A percentile compares a stretch with the other conserved stretches of the same genome.
phyloP scores from a whole-genome alignment of 805 yeast genomes.

The Hermanozyma aechmeae region DNA sequence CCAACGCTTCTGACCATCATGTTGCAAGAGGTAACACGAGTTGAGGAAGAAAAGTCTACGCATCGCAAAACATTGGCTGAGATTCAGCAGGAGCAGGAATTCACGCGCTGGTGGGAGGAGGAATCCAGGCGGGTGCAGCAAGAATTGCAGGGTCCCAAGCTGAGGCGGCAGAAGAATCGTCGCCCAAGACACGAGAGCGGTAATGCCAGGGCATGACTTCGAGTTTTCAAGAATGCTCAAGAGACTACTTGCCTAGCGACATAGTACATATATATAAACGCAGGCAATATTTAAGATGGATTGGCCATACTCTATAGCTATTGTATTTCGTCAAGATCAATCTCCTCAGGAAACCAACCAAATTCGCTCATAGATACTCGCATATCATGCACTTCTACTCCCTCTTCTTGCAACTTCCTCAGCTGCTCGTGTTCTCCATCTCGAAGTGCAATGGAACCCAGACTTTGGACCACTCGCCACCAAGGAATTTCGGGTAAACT shows the following conservation, averaged over 20 bases:
- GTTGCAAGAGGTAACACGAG: constrained; percentile 31
- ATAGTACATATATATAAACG: neutral
- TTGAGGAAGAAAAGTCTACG: constrained; percentile 18
- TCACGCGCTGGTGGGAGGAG: constrained; percentile 81
- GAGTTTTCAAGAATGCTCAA: constrained; percentile 4
- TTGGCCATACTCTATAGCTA: constrained; percentile 1
- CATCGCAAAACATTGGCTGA: constrained; percentile 49
- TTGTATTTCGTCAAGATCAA: constrained; percentile 10
- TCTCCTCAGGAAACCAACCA: constrained; percentile 68
- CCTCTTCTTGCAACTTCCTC: constrained; percentile 36
- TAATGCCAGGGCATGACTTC: constrained; percentile 1
- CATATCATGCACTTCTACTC: constrained; percentile 29
- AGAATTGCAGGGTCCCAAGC: constrained; percentile 5
- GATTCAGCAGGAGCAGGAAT: constrained; percentile 72
- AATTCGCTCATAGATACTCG: constrained; percentile 33
- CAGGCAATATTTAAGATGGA: neutral
- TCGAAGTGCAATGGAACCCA: constrained; percentile 53
- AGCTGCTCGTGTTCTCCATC: constrained; percentile 41
- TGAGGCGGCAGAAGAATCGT: neutral
- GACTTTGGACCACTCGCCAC: constrained; percentile 70
- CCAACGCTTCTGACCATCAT: constrained; percentile 32
- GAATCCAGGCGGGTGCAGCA: constrained; percentile 61
- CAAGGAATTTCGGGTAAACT: constrained; percentile 46
- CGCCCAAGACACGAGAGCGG: neutral
- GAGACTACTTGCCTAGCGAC: constrained; percentile 3